Evolutionary conservation across 2,329 filamentous ascomycete genomes (phyloP).

Genomic region (Fusarium sp.): DNA sequence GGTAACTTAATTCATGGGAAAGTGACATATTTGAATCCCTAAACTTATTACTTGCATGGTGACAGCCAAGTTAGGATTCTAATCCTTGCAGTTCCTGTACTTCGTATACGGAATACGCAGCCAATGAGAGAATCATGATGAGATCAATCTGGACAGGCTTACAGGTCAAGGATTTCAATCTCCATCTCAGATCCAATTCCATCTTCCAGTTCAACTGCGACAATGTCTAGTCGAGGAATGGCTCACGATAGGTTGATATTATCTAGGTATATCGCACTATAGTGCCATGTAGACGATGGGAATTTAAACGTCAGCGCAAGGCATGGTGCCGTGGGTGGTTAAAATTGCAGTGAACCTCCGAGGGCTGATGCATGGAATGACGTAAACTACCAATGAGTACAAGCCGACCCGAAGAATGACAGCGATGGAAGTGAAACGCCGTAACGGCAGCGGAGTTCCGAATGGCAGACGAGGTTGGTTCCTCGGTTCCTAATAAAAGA

Average conservation of each 20-base stretch:
- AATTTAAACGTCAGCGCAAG: neutral
- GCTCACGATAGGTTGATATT: neutral
- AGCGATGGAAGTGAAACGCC: neutral
- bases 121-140: neutral
- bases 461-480: neutral
- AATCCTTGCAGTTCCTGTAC: neutral
- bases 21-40: rapidly evolving
- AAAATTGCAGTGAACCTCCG: neutral
- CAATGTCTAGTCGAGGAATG: neutral
- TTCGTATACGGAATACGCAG: conserved; percentile 10
- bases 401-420: neutral
- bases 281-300: neutral
- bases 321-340: neutral
- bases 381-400: too few relatives aligned
- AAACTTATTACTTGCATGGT: neutral
- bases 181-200: rapidly evolving
- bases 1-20: too few relatives aligned
- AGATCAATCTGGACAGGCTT: neutral
- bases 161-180: neutral
- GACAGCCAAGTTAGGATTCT: neutral
- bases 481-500: neutral
- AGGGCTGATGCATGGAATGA: too few relatives aligned
- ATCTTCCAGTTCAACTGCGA: neutral
- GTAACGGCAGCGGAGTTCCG: neutral
- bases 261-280: neutral